phyloP scores from a whole-genome alignment of 176 grass and related monocot species.

The Metroxylon sagu region DNA sequence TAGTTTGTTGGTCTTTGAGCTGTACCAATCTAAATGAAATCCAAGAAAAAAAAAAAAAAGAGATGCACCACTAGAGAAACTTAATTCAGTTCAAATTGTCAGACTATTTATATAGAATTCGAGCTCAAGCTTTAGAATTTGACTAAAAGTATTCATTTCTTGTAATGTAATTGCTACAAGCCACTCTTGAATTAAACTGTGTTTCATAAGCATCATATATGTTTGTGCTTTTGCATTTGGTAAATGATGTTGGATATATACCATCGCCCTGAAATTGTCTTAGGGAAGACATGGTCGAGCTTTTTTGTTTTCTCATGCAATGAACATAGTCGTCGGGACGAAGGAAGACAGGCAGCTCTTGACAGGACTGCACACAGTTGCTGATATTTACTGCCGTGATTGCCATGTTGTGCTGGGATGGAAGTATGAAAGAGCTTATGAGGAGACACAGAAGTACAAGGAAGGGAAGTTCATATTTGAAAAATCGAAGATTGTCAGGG shows the following conservation, averaged over 20 bases:
- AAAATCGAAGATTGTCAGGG: slow-evolving; percentile 69
- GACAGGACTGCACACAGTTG: slow-evolving; percentile 55
- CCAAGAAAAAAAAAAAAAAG: too few species aligned
- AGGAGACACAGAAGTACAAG: slow-evolving; percentile 64
- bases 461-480: slow-evolving; percentile 91
- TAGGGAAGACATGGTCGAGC: slow-evolving; percentile 59
- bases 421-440: slow-evolving; percentile 67
- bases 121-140: too few species aligned
- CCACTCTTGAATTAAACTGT: too few species aligned
- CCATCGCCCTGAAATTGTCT: not conserved
- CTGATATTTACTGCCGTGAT: slow-evolving; percentile 64
- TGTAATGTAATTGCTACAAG: too few species aligned
- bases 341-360: slow-evolving; percentile 67
- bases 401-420: slow-evolving; percentile 60
- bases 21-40: too few species aligned
- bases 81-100: too few species aligned
- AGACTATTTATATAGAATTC: too few species aligned
- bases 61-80: too few species aligned
- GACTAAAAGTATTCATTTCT: too few species aligned
- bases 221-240: too few species aligned
- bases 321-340: slow-evolving; percentile 47
- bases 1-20: too few species aligned
- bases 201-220: too few species aligned
- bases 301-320: slow-evolving; percentile 76
- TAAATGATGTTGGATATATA: not conserved